phyloP scores from a whole-genome alignment of 805 yeast genomes.

The Yamadazyma endophytica region DNA sequence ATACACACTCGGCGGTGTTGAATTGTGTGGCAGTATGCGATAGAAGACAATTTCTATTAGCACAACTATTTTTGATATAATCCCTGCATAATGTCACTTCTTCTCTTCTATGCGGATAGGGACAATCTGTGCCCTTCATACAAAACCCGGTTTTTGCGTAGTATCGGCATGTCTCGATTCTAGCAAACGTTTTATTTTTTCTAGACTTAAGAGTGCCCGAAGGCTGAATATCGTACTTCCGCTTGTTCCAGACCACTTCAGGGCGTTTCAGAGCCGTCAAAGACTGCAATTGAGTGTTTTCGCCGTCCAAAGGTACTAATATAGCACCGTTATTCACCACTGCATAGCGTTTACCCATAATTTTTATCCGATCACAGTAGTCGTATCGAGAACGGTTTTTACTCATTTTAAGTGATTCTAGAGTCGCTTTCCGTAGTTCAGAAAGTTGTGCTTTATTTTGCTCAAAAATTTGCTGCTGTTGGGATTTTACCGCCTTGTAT shows the following conservation, averaged over 20 bases:
- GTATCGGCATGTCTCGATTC: no score
- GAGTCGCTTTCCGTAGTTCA: no score
- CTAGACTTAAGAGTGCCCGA: no score
- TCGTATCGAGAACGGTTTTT: constrained; percentile 35
- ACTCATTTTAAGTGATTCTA: no score
- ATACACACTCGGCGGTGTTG: constrained; percentile 46
- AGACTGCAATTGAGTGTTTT: no score
- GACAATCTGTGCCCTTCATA: constrained; percentile 47
- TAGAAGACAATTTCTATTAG: constrained; percentile 43
- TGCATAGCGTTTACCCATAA: constrained; percentile 43
- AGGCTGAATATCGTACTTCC: no score
- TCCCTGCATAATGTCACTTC: constrained; percentile 55
- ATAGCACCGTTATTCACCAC: constrained; percentile 35
- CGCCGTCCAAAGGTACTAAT: constrained; percentile 3
- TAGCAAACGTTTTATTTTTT: no score
- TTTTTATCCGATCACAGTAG: constrained; percentile 40
- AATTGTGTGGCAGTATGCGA: constrained; percentile 56
- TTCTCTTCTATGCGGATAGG: constrained; percentile 46
- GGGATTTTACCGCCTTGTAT: no score
- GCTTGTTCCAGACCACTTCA: no score
- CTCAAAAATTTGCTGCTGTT: no score
- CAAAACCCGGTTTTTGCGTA: constrained; percentile 48
- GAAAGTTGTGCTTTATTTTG: no score
- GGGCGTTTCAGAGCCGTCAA: no score
- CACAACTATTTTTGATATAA: constrained; percentile 46